Evolutionary conservation across 345 rosid genomes (phyloP).

Genomic region (Kandelia obovata): DNA sequence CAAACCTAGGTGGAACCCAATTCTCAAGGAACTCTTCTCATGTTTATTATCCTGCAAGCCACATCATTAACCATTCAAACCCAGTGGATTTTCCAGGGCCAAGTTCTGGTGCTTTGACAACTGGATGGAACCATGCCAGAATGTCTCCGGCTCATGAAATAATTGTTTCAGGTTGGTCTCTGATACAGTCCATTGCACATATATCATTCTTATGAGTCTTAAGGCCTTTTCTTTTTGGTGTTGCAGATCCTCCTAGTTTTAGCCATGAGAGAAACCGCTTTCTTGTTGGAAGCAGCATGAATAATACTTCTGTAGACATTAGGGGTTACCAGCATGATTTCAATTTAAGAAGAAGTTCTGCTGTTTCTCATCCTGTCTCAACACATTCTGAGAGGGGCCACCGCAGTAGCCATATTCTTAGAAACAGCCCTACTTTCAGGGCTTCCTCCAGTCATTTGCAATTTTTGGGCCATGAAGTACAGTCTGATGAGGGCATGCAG

Average conservation of each 20-base stretch:
- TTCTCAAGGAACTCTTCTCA: background rate
- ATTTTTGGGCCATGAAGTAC: conserved; percentile 8
- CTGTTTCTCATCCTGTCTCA: background rate
- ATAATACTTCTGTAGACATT: conserved; percentile 38
- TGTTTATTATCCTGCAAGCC: background rate
- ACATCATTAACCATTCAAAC: background rate
- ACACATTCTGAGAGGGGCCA: conserved; percentile 3
- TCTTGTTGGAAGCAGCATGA: conserved; percentile 36
- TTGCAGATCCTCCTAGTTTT: conserved; percentile 56
- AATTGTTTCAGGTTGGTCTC: background rate
- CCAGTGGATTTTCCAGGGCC: background rate
- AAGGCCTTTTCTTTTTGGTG: conserved; percentile 7
- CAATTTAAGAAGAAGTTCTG: conserved; percentile 21
- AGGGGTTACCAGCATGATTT: conserved; percentile 50
- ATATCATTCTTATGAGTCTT: too few relatives aligned
- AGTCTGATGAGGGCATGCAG: conserved; percentile 12
- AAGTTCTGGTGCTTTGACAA: conserved; percentile 11
- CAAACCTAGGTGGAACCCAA: background rate
- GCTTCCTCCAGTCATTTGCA: conserved; percentile 6
- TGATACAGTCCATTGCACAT: background rate
- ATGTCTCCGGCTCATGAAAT: conserved; percentile 15
- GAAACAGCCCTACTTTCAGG: conserved; percentile 12
- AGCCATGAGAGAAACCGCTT: conserved; percentile 45
- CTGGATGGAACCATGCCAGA: conserved; percentile 12
- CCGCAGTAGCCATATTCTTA: conserved; percentile 7